Percentiles rank a stretch among this genome's conserved stretches.
Conservation (phyloP, 1,284 basidiomycete genomes). For the Tilletia horrida region DNA sequence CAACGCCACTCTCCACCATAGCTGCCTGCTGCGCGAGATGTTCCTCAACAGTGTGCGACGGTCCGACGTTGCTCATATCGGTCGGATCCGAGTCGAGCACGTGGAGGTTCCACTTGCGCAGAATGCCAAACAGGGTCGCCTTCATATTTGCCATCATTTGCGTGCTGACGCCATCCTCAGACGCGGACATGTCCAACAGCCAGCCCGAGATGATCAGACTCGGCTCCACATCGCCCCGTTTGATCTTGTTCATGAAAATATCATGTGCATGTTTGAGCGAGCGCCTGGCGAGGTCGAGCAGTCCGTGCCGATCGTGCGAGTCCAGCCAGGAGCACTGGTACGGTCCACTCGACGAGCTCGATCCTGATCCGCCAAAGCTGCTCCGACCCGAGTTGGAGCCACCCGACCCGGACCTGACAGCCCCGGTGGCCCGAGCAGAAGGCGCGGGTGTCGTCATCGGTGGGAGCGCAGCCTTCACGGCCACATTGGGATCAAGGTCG, state of each 20-base stretch:
- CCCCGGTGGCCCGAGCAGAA: neutral
- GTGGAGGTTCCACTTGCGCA: conserved; percentile 38
- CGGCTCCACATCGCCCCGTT: conserved; percentile 38
- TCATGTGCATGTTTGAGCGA: conserved; percentile 39
- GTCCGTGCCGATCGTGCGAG: conserved; percentile 29
- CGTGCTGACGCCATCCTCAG: conserved; percentile 39
- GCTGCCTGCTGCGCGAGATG: neutral
- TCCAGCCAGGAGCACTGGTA: conserved; percentile 33
- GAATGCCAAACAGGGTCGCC: conserved; percentile 34
- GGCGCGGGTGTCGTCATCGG: neutral
- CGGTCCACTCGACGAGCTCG: conserved; percentile 24
- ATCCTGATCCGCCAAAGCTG: neutral
- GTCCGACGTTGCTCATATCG: conserved; percentile 7
- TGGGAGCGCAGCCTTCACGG: conserved; percentile 29
- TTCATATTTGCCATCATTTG: conserved; percentile 32
- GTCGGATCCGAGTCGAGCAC: conserved; percentile 27
- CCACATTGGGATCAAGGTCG: conserved; percentile 36
- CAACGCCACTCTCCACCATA: neutral
- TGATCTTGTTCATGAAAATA: conserved; percentile 36
- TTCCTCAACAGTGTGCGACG: conserved; percentile 3
- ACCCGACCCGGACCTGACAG: neutral
- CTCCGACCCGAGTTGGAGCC: neutral
- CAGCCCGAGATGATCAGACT: conserved; percentile 35
- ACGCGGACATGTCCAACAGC: conserved; percentile 36
- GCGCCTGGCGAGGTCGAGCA: conserved; percentile 37